Conservation (phyloP, 2,329 filamentous ascomycete species). For the Neocucurbitaria cava region DNA sequence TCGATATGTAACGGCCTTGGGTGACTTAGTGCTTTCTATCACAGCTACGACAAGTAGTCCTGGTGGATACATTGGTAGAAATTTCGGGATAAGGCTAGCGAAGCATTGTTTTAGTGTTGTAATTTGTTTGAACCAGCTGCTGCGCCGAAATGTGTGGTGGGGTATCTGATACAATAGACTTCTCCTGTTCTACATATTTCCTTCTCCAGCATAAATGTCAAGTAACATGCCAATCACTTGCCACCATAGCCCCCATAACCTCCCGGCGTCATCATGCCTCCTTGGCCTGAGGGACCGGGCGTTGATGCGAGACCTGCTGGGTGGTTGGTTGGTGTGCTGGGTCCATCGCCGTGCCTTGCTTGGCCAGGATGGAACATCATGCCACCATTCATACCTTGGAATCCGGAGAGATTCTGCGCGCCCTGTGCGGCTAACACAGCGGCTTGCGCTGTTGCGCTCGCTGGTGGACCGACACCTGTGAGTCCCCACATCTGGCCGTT, state of each 20-base stretch:
- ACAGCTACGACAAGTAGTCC: no score
- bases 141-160: neutral
- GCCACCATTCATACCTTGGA: conserved; percentile 45
- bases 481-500: conserved; percentile 95
- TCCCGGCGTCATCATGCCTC: conserved; percentile 75
- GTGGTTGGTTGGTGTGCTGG: conserved; percentile 73
- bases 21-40: no score
- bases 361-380: conserved; percentile 52
- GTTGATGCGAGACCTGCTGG: conserved; percentile 59
- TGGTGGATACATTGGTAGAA: no score
- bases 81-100: neutral
- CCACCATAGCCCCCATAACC: conserved; percentile 68
- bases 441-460: conserved; percentile 63
- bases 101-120: neutral
- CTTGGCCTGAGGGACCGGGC: conserved; percentile 66
- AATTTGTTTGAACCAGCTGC: neutral
- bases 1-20: no score
- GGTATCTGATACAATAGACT: conserved; percentile 5
- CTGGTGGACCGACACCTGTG: conserved; percentile 64
- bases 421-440: conserved; percentile 53
- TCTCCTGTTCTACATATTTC: conserved; percentile 9
- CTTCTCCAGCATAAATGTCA: conserved; percentile 6
- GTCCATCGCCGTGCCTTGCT: conserved; percentile 55
- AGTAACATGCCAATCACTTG: conserved; percentile 32
- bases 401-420: conserved; percentile 36